A percentile compares a stretch with the other conserved stretches of the same genome.
Conservation (phyloP, 345 rosid species). For the Gossypium turneri region DNA sequence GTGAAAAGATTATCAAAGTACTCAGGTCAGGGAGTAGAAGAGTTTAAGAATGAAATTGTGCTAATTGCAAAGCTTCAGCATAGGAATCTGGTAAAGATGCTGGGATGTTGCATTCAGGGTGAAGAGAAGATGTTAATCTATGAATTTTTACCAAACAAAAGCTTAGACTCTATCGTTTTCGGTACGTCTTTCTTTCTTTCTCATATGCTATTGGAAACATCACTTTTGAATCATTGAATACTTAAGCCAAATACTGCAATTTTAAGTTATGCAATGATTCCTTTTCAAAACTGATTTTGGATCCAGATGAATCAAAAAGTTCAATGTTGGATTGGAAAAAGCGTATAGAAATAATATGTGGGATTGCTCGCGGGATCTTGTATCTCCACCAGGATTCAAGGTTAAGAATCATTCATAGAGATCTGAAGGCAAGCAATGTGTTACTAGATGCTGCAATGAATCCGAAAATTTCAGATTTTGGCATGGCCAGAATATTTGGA, state of each 20-base stretch:
- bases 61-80: constrained; percentile 61
- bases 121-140: constrained; percentile 61
- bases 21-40: constrained; percentile 50
- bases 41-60: constrained; percentile 44
- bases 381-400: constrained; percentile 79
- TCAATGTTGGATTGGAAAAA: constrained; percentile 45
- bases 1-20: constrained; percentile 44
- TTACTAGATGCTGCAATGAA: constrained; percentile 46
- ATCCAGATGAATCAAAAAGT: constrained; percentile 37
- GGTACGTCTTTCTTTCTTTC: constrained; percentile 28
- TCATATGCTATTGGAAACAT: not conserved
- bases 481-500: constrained; percentile 57
- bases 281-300: not conserved
- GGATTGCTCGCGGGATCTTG: constrained; percentile 65
- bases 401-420: constrained; percentile 67
- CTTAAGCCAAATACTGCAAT: not conserved
- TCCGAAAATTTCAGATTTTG: constrained; percentile 68
- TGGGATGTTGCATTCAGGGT: constrained; percentile 54
- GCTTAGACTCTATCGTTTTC: constrained; percentile 52
- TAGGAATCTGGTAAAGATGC: constrained; percentile 60
- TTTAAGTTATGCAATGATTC: not conserved
- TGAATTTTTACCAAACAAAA: constrained; percentile 59
- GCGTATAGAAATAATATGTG: constrained; percentile 45
- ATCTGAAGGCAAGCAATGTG: constrained; percentile 61
- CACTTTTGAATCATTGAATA: not conserved